Percentiles rank a stretch among this genome's conserved stretches.
Conservation (phyloP, 139 green algal species). For the Closterium sp. region DNA sequence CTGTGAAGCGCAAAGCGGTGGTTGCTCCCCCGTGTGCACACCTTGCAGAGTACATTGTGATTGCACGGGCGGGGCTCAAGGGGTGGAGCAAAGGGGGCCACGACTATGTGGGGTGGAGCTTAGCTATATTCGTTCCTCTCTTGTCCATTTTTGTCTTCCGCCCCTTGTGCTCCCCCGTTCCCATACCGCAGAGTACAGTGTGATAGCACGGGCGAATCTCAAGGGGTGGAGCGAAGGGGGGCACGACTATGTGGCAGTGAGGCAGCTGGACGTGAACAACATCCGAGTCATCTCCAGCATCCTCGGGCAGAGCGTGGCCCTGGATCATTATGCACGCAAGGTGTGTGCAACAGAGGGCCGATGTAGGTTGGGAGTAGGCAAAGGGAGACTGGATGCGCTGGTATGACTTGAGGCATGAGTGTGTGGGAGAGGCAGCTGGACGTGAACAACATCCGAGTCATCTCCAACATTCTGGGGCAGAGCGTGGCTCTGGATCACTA, state of each 20-base stretch:
- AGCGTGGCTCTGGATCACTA: conserved; percentile 62
- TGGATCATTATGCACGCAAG: conserved; percentile 59
- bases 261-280: conserved; percentile 61
- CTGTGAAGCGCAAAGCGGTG: conserved; percentile 27
- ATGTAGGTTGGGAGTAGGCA: no score
- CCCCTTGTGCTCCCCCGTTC: not conserved
- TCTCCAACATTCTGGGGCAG: conserved; percentile 56
- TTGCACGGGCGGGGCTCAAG: conserved; percentile 42
- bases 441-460: conserved; percentile 60
- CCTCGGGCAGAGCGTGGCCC: conserved; percentile 58
- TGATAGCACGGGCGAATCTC: conserved; percentile 49
- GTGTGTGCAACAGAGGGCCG: conserved; percentile 18
- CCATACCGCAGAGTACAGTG: conserved; percentile 47
- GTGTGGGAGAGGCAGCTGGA: conserved; percentile 59
- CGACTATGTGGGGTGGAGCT: conserved; percentile 50
- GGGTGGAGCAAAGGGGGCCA: conserved; percentile 47
- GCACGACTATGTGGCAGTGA: conserved; percentile 49
- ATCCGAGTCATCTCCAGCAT: conserved; percentile 57
- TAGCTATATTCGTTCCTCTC: conserved; percentile 57
- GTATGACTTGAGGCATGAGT: no score
- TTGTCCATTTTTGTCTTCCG: conserved; percentile 40
- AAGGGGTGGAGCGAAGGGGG: conserved; percentile 46
- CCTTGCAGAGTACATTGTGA: conserved; percentile 54
- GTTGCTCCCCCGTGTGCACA: not conserved
- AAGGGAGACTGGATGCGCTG: no score